Base-by-base conservation (phyloP, 495 filamentous ascomycete species). In the Podospora pseudocomata region DNA sequence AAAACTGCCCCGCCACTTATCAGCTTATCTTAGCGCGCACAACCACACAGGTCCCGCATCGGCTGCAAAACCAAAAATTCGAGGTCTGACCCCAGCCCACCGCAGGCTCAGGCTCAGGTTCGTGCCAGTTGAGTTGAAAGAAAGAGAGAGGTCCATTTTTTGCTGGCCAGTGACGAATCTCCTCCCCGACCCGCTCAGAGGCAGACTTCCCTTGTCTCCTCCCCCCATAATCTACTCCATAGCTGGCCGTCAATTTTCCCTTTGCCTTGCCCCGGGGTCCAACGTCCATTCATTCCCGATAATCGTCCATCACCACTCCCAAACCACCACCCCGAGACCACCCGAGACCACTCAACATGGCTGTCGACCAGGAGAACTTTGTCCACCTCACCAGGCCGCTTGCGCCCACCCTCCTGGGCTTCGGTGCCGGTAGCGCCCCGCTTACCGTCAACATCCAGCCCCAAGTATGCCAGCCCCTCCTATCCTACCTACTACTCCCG, bases 381-480 rank as follows among this genome's bases (percentile, higher is more conserved):
- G 85, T 99, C 73, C 96, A 99, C 79, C 90, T 99, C 68, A 90
- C 94, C 76, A 88, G 95, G 75, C 95, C 95, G 66, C 84, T 99
- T 73, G 93, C 92, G 75, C 92, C 91, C 68, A 88, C 88, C 68
- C 81, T 86, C 39, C 84, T 93, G 73, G 91, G 89, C 75, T 88
- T 90, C 77, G 91, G 92, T 77, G 88, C 88, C 68, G 91, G 89
- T 67, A 96, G 91, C 74, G 88, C 92, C 78, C 96, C 95, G 79
- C 84, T 99, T 73, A 92, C 89, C 80, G 92, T 98, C 73, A 87
- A 91, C 72, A 90, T 99, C 78, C 96, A 97, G 79, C 93, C 95
- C 75, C 94, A 97, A 86, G 94, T 96, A 87, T 70, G 86, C 75
- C 64, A 13, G 30, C n/a, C 32, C 19, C 27, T 44, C 15, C 66